phyloP scores from a whole-genome alignment of 2,329 filamentous ascomycete species.

The Cadophora malorum region DNA sequence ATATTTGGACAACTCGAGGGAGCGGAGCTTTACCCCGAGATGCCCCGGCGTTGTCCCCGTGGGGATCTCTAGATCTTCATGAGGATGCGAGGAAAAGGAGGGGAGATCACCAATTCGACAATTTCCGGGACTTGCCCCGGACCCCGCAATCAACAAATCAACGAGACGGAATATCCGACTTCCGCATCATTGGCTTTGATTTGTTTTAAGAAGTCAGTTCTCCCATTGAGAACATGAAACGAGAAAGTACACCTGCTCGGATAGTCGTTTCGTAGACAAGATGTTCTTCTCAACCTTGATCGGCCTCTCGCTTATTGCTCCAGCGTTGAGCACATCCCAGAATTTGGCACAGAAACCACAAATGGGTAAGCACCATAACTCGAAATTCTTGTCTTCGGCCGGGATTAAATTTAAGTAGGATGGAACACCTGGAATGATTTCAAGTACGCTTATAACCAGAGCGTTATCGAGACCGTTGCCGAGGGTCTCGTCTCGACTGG shows the following conservation, averaged over 20 bases:
- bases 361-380: conserved; percentile 48
- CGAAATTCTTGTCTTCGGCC: conserved; percentile 38
- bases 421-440: conserved; percentile 62
- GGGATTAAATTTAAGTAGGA: conserved; percentile 55
- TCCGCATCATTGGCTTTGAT: neutral
- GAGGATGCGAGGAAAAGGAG: neutral
- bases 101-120: neutral
- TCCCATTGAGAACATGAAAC: neutral
- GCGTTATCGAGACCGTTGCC: conserved; percentile 53
- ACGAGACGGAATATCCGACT: neutral
- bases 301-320: neutral
- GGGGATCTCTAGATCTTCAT: neutral
- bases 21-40: neutral
- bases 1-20: neutral
- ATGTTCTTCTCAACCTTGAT: neutral
- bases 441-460: conserved; percentile 54
- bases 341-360: conserved; percentile 21
- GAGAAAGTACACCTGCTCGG: neutral
- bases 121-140: neutral
- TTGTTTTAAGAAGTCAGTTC: neutral
- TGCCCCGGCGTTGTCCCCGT: neutral
- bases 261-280: neutral
- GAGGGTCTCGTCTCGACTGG: conserved; percentile 53
- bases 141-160: neutral
- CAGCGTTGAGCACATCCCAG: neutral